Conservation (phyloP, 129 eudicot genomes). For the Saposhnikovia divaricata region DNA sequence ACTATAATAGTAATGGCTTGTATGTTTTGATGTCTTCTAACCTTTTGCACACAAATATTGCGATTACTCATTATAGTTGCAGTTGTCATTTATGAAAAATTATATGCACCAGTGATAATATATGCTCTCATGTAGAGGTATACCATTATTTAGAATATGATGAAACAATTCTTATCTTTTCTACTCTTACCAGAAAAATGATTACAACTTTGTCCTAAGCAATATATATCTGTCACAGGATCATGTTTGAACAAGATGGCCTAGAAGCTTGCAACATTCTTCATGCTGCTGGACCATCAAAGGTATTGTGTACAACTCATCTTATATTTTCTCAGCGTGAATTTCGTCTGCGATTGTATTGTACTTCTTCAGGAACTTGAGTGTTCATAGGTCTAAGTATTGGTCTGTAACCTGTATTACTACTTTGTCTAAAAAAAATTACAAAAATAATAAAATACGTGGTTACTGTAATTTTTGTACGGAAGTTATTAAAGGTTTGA, state of each 20-base stretch:
- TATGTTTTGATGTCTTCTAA: too few species aligned
- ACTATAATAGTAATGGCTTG: too few species aligned
- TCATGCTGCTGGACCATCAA: constrained; percentile 96
- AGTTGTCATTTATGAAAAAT: neutral
- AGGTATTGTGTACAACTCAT: constrained; percentile 35
- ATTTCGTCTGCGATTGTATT: neutral
- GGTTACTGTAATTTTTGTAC: neutral
- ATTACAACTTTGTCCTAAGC: constrained; percentile 7
- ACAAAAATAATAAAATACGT: too few species aligned
- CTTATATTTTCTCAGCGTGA: neutral
- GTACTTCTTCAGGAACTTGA: neutral
- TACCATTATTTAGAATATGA: neutral
- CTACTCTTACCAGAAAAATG: neutral
- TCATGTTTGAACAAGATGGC: constrained; percentile 81
- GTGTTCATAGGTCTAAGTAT: too few species aligned
- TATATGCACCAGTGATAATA: neutral
- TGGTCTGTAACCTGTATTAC: neutral
- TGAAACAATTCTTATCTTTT: neutral
- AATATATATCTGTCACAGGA: constrained; percentile 38
- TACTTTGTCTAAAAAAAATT: neutral
- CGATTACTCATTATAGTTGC: neutral
- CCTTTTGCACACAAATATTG: neutral
- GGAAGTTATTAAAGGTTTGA: neutral
- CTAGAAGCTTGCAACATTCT: constrained; percentile 84
- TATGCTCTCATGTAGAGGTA: neutral